Conservation (phyloP, 2,329 filamentous ascomycete genomes). For the Capronia americana region DNA sequence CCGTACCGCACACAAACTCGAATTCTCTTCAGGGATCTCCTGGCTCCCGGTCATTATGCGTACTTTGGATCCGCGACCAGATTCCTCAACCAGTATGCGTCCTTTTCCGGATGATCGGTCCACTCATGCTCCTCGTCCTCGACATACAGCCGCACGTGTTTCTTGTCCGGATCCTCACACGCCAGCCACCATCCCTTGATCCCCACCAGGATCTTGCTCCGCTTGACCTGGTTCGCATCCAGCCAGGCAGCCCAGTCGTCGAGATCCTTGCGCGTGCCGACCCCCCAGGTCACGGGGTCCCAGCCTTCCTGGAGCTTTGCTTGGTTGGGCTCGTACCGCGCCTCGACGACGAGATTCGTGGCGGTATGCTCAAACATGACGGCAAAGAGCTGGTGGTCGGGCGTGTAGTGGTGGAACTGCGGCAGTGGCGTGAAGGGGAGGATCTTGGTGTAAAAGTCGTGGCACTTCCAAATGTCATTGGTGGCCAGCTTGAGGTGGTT, state of each 20-base stretch:
- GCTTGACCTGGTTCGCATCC: neutral
- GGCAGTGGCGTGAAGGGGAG: constrained; percentile 8
- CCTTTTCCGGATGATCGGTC: constrained; percentile 13
- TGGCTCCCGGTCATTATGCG: no score
- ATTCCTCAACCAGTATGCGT: constrained; percentile 10
- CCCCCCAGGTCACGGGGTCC: constrained; percentile 19
- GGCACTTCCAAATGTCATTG: neutral
- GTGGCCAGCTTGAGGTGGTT: constrained; percentile 2
- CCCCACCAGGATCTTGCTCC: constrained; percentile 1
- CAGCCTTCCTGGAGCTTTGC: constrained; percentile 12
- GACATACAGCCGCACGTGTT: constrained; percentile 10
- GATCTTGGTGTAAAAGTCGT: constrained; percentile 15
- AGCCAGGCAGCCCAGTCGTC: constrained; percentile 13
- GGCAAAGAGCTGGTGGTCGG: constrained; percentile 16
- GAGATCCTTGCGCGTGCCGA: constrained; percentile 12
- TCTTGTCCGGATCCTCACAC: constrained; percentile 13
- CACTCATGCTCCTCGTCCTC: constrained; percentile 23
- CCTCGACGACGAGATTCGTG: constrained; percentile 8
- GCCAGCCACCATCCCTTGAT: neutral
- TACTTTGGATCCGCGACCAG: constrained; percentile 4
- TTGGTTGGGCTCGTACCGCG: constrained; percentile 11
- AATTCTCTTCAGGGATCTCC: no score
- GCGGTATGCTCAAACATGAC: constrained; percentile 9
- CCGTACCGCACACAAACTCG: no score
- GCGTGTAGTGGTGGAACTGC: constrained; percentile 21